Evolutionary conservation across 2,329 filamentous ascomycete genomes (phyloP).

Genomic region (Lecanosticta acicola): DNA sequence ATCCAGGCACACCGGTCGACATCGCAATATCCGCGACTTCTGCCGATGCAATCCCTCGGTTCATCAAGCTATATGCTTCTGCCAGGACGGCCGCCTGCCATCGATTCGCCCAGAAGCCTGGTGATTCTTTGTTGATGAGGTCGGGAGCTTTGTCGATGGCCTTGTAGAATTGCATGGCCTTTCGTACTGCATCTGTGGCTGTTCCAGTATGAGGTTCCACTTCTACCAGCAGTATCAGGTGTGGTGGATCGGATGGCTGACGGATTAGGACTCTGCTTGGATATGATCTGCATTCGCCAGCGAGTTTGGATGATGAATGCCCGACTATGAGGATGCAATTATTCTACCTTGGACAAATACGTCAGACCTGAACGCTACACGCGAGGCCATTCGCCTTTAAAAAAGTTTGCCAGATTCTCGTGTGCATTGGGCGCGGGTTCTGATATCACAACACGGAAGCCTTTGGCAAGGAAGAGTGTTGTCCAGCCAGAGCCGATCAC

Average conservation of each 20-base stretch:
- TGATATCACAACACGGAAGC: constrained; percentile 38
- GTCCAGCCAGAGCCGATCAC: constrained; percentile 42
- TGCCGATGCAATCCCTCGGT: constrained; percentile 29
- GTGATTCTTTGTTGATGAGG: constrained; percentile 38
- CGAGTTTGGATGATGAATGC: constrained; percentile 9
- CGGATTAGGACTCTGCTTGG: constrained; percentile 39
- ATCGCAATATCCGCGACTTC: constrained; percentile 27
- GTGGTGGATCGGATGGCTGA: constrained; percentile 47
- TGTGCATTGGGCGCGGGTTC: constrained; percentile 37
- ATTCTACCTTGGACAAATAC: constrained; percentile 35
- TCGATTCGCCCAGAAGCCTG: constrained; percentile 44
- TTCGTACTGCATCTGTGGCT: constrained; percentile 16
- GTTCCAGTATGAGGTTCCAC: constrained; percentile 39
- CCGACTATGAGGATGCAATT: constrained; percentile 26
- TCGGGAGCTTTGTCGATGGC: constrained; percentile 39
- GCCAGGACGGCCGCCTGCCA: constrained; percentile 39
- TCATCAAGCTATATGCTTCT: constrained; percentile 36
- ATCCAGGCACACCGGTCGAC: constrained; percentile 15
- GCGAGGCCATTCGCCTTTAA: constrained; percentile 22
- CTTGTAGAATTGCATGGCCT: constrained; percentile 37
- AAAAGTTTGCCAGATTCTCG: constrained; percentile 24
- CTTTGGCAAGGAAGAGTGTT: constrained; percentile 36
- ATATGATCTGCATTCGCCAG: constrained; percentile 18
- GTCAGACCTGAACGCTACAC: constrained; percentile 17
- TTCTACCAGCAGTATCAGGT: constrained; percentile 46